Conservation (phyloP, 495 filamentous ascomycete species). For the Diplogelasinospora grovesii region DNA sequence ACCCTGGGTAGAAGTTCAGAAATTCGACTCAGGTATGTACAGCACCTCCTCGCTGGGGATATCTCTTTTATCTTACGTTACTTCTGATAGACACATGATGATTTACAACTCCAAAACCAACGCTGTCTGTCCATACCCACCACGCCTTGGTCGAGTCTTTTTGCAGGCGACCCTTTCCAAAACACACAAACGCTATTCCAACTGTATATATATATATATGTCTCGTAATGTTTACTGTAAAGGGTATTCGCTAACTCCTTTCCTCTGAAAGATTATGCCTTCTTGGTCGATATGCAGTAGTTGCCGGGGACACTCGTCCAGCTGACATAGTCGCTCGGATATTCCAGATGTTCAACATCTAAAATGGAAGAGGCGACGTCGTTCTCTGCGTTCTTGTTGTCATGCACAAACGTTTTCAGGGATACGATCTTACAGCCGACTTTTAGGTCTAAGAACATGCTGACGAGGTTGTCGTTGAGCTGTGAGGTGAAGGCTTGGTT, state of each 20-base stretch:
- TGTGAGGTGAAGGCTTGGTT: slow-evolving; percentile 89
- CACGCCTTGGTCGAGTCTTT: too few relatives aligned
- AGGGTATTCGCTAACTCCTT: slow-evolving; percentile 12
- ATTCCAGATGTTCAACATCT: slow-evolving; percentile 65
- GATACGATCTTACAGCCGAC: slow-evolving; percentile 78
- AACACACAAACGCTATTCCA: too few relatives aligned
- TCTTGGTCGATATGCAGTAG: slow-evolving; percentile 85
- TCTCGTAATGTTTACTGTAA: slow-evolving; percentile 1
- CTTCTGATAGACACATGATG: too few relatives aligned
- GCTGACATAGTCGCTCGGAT: slow-evolving; percentile 78
- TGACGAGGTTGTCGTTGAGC: slow-evolving; percentile 77
- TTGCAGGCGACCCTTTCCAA: slow-evolving; percentile 3
- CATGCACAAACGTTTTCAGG: slow-evolving; percentile 41
- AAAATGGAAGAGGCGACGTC: slow-evolving; percentile 70
- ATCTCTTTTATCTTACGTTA: too few relatives aligned
- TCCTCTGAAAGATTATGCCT: slow-evolving; percentile 36
- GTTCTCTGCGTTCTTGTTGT: slow-evolving; percentile 37
- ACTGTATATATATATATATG: neutral
- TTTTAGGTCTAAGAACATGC: slow-evolving; percentile 92
- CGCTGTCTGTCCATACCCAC: too few relatives aligned
- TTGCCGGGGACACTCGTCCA: slow-evolving; percentile 81
- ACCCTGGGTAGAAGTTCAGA: too few relatives aligned
- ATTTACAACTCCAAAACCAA: too few relatives aligned
- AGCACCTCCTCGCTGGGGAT: too few relatives aligned
- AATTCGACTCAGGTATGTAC: too few relatives aligned